phyloP scores from a whole-genome alignment of 2,329 filamentous ascomycete species.

The Ophiostoma ulmi region DNA sequence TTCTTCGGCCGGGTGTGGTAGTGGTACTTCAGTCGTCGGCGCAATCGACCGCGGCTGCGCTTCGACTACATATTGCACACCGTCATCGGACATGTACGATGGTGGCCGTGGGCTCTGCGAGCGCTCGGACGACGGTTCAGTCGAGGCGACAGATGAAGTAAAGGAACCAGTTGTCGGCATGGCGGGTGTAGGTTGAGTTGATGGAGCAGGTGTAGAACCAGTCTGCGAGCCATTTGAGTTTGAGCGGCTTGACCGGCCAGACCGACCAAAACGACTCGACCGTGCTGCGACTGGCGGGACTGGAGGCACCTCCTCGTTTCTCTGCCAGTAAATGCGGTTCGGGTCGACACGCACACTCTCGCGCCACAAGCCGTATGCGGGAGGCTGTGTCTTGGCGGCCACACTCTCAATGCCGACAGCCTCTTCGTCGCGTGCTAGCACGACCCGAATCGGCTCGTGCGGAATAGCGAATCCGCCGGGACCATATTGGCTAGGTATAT shows the following conservation, averaged over 20 bases:
- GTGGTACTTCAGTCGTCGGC: constrained; percentile 41
- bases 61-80: constrained; percentile 66
- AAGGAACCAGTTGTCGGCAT: neutral
- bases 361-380: constrained; percentile 81
- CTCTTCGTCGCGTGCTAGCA: constrained; percentile 70
- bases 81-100: constrained; percentile 71
- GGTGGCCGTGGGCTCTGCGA: constrained; percentile 52
- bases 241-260: neutral
- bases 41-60: constrained; percentile 56
- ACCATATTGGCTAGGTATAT: constrained; percentile 43
- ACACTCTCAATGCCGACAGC: constrained; percentile 53
- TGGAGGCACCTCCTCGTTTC: constrained; percentile 44
- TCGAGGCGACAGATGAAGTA: constrained; percentile 23
- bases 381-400: constrained; percentile 59
- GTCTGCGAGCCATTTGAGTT: constrained; percentile 12
- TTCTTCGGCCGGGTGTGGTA: constrained; percentile 48
- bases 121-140: constrained; percentile 28
- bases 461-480: constrained; percentile 66
- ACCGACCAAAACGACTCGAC: neutral
- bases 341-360: constrained; percentile 80
- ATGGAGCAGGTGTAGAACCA: neutral
- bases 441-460: constrained; percentile 67
- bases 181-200: neutral
- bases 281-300: neutral
- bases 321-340: constrained; percentile 74